phyloP scores from a whole-genome alignment of 345 rosid genomes.

The Euphorbia tirucalli region DNA sequence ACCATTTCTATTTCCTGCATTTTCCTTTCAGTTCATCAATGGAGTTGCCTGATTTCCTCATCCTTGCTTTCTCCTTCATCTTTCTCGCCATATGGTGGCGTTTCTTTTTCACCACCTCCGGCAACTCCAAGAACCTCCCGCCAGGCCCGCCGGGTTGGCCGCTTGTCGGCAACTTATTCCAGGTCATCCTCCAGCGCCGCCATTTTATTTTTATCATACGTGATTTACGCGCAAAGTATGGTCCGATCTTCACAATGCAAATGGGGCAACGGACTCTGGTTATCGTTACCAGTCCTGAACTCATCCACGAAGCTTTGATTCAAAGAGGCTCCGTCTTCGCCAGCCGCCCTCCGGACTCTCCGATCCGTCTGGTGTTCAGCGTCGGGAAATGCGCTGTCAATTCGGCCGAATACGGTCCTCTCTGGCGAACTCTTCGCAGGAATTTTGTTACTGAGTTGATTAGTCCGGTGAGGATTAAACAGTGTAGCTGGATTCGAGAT shows the following conservation, averaged over 20 bases:
- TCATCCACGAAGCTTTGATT: conserved; percentile 88
- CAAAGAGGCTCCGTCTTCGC: conserved; percentile 66
- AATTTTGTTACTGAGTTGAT: conserved; percentile 82
- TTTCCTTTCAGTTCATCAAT: neutral
- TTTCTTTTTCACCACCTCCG: conserved; percentile 17
- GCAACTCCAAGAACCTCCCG: conserved; percentile 46
- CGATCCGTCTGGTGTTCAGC: conserved; percentile 76
- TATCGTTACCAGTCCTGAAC: conserved; percentile 66
- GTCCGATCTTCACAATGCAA: conserved; percentile 89
- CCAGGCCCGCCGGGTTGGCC: conserved; percentile 95
- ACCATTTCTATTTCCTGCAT: neutral
- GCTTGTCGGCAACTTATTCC: conserved; percentile 70
- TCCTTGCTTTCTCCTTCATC: neutral
- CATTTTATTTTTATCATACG: conserved; percentile 67
- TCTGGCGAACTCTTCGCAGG: conserved; percentile 73
- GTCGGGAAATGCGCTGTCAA: conserved; percentile 88
- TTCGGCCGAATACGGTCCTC: conserved; percentile 81
- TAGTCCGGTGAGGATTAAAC: conserved; percentile 63
- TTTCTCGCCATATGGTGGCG: conserved; percentile 62
- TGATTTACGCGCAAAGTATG: conserved; percentile 66
- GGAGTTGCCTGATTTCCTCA: conserved; percentile 18
- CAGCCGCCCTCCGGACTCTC: conserved; percentile 81
- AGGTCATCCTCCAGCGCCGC: conserved; percentile 66
- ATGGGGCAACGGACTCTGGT: conserved; percentile 96
- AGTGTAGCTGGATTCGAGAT: conserved; percentile 81